Percentiles rank a stretch among this genome's conserved stretches.
phyloP scores from a whole-genome alignment of 1,284 basidiomycete genomes.

The Laetiporus sulphureus region DNA sequence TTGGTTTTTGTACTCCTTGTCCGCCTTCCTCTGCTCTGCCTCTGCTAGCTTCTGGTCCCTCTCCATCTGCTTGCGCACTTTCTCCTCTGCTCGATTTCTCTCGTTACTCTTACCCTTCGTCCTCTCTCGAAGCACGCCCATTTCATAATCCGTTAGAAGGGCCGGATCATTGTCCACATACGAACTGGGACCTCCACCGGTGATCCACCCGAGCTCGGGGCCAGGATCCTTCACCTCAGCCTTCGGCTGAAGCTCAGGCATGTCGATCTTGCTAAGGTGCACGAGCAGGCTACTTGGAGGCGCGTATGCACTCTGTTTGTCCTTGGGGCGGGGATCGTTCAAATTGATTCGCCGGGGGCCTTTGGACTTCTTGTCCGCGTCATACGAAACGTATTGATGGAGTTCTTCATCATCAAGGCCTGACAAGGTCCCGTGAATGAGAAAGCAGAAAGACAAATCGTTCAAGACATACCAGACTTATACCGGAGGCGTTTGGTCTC shows the following conservation, averaged over 20 bases:
- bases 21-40: conserved; percentile 19
- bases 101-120: conserved; percentile 6
- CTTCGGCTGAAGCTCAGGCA: conserved; percentile 70
- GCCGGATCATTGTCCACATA: no score
- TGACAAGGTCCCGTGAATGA: conserved; percentile 13
- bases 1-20: conserved; percentile 21
- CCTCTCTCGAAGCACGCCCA: background rate
- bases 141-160: no score
- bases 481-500: conserved; percentile 69
- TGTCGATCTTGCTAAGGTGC: conserved; percentile 76
- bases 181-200: background rate
- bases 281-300: conserved; percentile 62
- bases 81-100: conserved; percentile 7
- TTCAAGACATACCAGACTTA: conserved; percentile 48
- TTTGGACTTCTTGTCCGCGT: conserved; percentile 37
- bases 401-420: conserved; percentile 55
- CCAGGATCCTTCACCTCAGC: conserved; percentile 7
- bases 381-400: conserved; percentile 74
- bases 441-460: background rate
- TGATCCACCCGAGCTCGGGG: conserved; percentile 2
- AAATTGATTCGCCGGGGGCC: conserved; percentile 65
- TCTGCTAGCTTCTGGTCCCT: conserved; percentile 18
- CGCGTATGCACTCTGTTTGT: conserved; percentile 36
- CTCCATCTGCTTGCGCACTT: conserved; percentile 10
- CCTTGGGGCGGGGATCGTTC: conserved; percentile 38